These are phyloP conservation scores for Metschnikowia orientalis DNA, from an alignment of 805 yeast genomes.

Conservation along the genomic window DNA sequence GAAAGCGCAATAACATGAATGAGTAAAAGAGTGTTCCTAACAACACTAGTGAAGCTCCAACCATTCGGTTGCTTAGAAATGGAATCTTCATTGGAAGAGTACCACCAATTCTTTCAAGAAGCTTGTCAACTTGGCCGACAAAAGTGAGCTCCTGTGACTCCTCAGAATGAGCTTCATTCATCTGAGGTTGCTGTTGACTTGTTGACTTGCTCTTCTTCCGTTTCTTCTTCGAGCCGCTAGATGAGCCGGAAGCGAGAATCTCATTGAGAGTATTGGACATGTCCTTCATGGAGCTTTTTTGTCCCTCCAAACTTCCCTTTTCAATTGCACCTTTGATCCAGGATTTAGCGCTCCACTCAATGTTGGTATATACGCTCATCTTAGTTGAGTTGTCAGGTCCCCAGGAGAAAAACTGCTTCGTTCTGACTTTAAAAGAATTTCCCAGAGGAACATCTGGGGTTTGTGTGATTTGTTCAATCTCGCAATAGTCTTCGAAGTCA, in stretches of 20 bases:
- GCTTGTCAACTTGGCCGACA: slow-evolving; percentile 4
- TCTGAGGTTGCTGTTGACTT: slow-evolving; percentile 3
- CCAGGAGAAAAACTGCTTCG: slow-evolving; percentile 75
- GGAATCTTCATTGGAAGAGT: slow-evolving; percentile 12
- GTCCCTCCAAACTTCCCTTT: slow-evolving; percentile 78
- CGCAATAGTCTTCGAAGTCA: slow-evolving; percentile 52
- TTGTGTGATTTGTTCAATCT: slow-evolving; percentile 56
- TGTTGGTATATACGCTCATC: slow-evolving; percentile 57
- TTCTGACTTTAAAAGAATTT: slow-evolving; percentile 65
- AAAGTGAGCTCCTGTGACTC: slow-evolving; percentile 4
- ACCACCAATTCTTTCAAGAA: slow-evolving; percentile 14
- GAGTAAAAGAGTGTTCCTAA: slow-evolving; percentile 10
- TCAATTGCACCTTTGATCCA: slow-evolving; percentile 92
- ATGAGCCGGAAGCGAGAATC: slow-evolving; percentile 8
- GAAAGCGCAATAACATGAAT: slow-evolving; percentile 2
- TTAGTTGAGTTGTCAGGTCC: slow-evolving; percentile 56
- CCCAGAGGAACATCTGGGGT: slow-evolving; percentile 99
- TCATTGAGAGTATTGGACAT: slow-evolving; percentile 12
- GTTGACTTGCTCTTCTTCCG: slow-evolving; percentile 13
- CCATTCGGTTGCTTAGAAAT: slow-evolving; percentile 7
- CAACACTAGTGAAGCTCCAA: slow-evolving; percentile 11
- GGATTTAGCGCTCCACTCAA: slow-evolving; percentile 87
- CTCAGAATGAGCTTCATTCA: not conserved
- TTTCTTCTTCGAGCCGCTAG: slow-evolving; percentile 12
- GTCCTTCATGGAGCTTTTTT: slow-evolving; percentile 35